Conservation (phyloP, 176 grass and related monocot genomes). For the Oryza officinalis region DNA sequence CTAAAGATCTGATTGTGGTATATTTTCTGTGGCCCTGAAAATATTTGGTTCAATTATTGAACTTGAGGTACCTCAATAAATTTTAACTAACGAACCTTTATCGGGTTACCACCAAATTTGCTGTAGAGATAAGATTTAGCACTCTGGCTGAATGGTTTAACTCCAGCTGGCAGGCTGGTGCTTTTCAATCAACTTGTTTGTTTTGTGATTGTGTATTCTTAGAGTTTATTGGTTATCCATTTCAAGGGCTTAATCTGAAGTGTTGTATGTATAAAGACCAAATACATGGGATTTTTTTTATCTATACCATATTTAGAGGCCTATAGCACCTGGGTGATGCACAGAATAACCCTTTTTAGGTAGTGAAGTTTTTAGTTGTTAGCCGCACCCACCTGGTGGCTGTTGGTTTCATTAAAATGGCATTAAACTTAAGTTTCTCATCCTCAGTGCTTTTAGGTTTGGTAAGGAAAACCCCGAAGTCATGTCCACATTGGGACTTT, state of each 20-base stretch:
- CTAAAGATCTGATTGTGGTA: not conserved
- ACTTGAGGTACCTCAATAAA: not conserved
- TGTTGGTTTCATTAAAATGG: not conserved
- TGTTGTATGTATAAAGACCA: not conserved
- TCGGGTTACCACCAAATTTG: not conserved
- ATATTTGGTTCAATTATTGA: not conserved
- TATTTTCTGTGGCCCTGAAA: not conserved
- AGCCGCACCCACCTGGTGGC: not conserved
- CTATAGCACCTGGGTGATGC: not conserved
- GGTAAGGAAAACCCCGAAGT: not conserved
- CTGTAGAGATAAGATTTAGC: not conserved
- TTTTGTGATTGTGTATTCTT: not conserved
- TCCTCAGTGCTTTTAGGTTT: constrained; percentile 4
- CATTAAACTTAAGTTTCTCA: not conserved
- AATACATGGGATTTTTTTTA: not conserved
- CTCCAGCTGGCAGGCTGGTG: not conserved
- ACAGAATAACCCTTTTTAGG: not conserved
- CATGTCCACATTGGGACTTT: not conserved
- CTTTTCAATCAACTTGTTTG: not conserved
- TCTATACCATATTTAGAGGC: not conserved
- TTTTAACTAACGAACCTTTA: not conserved
- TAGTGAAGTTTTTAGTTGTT: not conserved
- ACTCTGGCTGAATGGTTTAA: not conserved
- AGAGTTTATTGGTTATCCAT: not conserved
- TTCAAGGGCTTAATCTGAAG: not conserved